Conservation (phyloP, 495 filamentous ascomycete species). For the Penicillium longicatenatum region DNA sequence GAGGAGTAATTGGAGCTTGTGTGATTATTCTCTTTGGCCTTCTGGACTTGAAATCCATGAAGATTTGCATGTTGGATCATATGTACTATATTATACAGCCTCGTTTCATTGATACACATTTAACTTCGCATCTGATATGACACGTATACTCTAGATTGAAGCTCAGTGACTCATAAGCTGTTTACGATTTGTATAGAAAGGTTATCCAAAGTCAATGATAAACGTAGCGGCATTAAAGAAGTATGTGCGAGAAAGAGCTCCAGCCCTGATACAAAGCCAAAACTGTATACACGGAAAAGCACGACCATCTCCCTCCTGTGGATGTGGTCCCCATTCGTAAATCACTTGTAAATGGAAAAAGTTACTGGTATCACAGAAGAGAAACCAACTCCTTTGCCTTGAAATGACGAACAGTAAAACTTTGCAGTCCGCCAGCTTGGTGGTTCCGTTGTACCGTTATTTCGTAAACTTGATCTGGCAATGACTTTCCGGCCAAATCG, state of each 20-base stretch:
- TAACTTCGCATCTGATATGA: not conserved
- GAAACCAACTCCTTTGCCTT: slow-evolving; percentile 34
- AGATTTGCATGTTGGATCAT: slow-evolving; percentile 20
- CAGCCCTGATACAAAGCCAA: slow-evolving; percentile 12
- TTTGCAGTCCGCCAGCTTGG: slow-evolving; percentile 10
- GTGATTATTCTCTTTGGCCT: slow-evolving; percentile 1
- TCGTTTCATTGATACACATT: slow-evolving; percentile 9
- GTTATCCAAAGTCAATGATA: not conserved
- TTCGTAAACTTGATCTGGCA: slow-evolving; percentile 14
- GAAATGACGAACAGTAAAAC: slow-evolving; percentile 21
- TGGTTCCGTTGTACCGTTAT: slow-evolving; percentile 10
- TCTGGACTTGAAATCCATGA: slow-evolving; percentile 16
- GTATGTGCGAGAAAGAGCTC: slow-evolving; percentile 24
- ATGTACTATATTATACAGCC: slow-evolving; percentile 28
- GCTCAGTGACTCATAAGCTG: not conserved
- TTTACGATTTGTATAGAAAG: not conserved
- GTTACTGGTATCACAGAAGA: slow-evolving; percentile 34
- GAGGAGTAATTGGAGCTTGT: not conserved
- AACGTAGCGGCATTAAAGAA: slow-evolving; percentile 21
- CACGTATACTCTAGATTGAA: not conserved
- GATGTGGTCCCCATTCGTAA: slow-evolving; percentile 13
- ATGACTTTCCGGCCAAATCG: not conserved
- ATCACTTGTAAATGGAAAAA: slow-evolving; percentile 27
- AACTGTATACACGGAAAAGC: slow-evolving; percentile 19
- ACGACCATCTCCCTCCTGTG: not conserved